Evolutionary conservation across 1,284 basidiomycete genomes (phyloP).

Genomic region (Afroboletus lepidellus): DNA sequence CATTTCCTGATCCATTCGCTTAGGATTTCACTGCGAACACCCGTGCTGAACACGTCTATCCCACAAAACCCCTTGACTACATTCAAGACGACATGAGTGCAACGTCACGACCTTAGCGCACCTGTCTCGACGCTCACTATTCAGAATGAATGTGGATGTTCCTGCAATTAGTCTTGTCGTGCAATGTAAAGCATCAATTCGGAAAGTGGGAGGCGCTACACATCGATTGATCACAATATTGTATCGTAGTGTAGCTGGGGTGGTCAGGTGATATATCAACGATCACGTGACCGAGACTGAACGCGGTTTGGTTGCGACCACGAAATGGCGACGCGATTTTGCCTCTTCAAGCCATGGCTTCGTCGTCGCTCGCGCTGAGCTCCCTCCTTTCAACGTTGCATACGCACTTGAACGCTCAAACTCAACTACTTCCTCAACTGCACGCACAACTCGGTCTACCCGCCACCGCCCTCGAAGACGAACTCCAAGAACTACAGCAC

Average conservation of each 20-base stretch:
- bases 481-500: conserved; percentile 62
- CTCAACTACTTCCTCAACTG: conserved; percentile 69
- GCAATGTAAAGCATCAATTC: too few species aligned
- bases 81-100: conserved; percentile 61
- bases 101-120: conserved; percentile 42
- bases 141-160: too few species aligned
- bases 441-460: conserved; percentile 74
- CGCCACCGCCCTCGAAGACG: conserved; percentile 69
- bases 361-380: conserved; percentile 44
- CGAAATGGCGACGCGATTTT: conserved; percentile 11
- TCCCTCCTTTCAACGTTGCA: conserved; percentile 74
- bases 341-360: conserved; percentile 24
- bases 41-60: conserved; percentile 61
- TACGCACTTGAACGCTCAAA: conserved; percentile 72
- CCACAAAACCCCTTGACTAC: conserved; percentile 47
- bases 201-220: too few species aligned
- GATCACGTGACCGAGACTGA: conserved; percentile 21
- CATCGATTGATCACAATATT: conserved; percentile 48
- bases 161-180: too few species aligned
- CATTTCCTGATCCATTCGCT: conserved; percentile 4
- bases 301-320: conserved; percentile 25
- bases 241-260: not conserved
- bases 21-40: conserved; percentile 57
- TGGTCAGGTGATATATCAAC: conserved; percentile 27
- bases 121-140: too few species aligned